Evolutionary conservation across 169 alveolate species (phyloP), one percentile per base, ranked within the genome.

Genomic region (Eimeria praecox): DNA sequence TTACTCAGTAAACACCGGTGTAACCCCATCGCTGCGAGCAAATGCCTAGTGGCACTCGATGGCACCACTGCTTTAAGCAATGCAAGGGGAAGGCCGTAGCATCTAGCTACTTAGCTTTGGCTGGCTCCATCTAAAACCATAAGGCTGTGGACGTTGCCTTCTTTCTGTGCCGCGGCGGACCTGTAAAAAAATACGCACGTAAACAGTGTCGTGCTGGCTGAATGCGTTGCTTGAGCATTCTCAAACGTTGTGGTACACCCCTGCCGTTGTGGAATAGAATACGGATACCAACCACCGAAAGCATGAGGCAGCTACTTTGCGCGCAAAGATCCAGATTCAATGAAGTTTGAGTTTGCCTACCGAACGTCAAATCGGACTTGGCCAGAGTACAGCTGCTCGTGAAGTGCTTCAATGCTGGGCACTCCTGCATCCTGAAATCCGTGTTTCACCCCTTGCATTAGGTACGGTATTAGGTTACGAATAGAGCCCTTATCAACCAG

Each of bases 401-500:
- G 97, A 40, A 95, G 75, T 56, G 64, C 95, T 40, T 52, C n/a
- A 64, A 95, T 62, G 88, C 87, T 62, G 14, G 75, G 59, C 54
- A 52, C 86, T 88, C 97, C 97, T 52, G 83, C 85, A 83, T 95
- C 97, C 86, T 95, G 97, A 66, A 95, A 66, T 75, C 97, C 97
- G 86, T 95, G 97, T 71, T 95, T 92, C 86, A 95, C 83, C 54
- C 97, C 98, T 85, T 98, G 98, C 42, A 97, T 96, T 46, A 98
- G 92, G 86, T 97, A 97, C 14, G 99, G 99, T 86, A 98, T 97
- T 90, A 97, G 97, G 88, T 96, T 97, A 90, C 95, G 96, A 75
- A 98, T 97, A 54, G 97, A 95, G 62, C 99, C 99, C 90, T 98
- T 98, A 97, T 98, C 99, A 35, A 97, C 98, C 59, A 98, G 97